Conservation (phyloP, 306 rosid species). For the Mimosa pudica region DNA sequence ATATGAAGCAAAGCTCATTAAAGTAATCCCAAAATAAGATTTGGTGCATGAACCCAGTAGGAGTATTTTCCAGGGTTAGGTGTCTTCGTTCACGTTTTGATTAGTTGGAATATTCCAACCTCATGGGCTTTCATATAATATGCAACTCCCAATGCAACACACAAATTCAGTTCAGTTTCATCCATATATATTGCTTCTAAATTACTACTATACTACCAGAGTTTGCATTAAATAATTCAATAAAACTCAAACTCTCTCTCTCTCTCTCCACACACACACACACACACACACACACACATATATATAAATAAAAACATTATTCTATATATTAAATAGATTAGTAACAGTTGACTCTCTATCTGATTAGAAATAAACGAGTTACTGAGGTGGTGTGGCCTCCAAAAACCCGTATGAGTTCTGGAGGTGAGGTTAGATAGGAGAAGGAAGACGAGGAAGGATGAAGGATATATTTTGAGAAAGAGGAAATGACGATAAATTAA, state of each 20-base stretch:
- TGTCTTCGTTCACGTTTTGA: neutral
- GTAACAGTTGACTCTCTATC: too few relatives aligned
- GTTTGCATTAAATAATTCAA: neutral
- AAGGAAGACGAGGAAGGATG: neutral
- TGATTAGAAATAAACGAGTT: neutral
- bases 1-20: neutral
- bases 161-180: neutral
- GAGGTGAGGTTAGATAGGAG: neutral
- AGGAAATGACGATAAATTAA: neutral
- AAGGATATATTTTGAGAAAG: neutral
- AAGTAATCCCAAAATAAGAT: neutral
- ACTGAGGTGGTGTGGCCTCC: neutral
- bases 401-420: neutral
- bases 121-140: neutral
- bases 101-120: constrained; percentile 3
- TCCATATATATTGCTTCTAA: neutral
- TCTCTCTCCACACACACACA: neutral
- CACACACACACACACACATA: too few relatives aligned
- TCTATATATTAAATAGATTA: too few relatives aligned
- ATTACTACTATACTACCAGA: neutral
- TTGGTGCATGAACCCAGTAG: constrained; percentile 13
- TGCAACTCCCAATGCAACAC: neutral
- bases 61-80: neutral
- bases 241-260: neutral
- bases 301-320: neutral